These are phyloP conservation scores for Macaranga tanarius DNA, from an alignment of 441 rosid genomes.

Conservation along the genomic window DNA sequence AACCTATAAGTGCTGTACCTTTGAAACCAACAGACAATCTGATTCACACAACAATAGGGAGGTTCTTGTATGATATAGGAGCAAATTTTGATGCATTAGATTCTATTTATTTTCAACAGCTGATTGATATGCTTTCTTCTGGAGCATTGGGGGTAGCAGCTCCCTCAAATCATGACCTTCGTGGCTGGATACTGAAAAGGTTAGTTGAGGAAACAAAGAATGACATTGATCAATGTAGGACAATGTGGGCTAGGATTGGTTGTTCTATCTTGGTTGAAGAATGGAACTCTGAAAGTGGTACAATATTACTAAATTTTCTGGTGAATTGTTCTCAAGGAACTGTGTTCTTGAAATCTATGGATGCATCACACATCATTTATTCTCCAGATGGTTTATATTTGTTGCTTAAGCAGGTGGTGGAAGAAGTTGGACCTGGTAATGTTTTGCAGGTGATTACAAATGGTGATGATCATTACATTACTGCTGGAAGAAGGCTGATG, in stretches of 20 bases:
- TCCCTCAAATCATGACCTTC: constrained; percentile 64
- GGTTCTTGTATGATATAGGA: constrained; percentile 81
- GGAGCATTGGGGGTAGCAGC: constrained; percentile 44
- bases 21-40: constrained; percentile 37
- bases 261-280: constrained; percentile 80
- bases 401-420: constrained; percentile 63
- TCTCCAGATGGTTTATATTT: constrained; percentile 58
- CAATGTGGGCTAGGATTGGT: constrained; percentile 65
- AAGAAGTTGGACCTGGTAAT: constrained; percentile 68
- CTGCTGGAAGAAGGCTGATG: constrained; percentile 60
- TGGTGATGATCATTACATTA: constrained; percentile 48
- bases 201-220: constrained; percentile 68
- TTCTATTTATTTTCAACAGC: constrained; percentile 66
- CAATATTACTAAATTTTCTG: constrained; percentile 51
- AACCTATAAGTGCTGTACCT: constrained; percentile 16
- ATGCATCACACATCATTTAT: constrained; percentile 48
- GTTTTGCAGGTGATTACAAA: constrained; percentile 84
- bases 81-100: constrained; percentile 65
- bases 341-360: constrained; percentile 68
- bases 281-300: constrained; percentile 46
- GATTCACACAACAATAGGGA: constrained; percentile 54
- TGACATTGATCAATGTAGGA: constrained; percentile 41
- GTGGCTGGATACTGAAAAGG: constrained; percentile 68
- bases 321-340: constrained; percentile 71
- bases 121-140: constrained; percentile 60